Conservation (phyloP, 192 early-diverging fungal species). For the Radiomyces spectabilis region DNA sequence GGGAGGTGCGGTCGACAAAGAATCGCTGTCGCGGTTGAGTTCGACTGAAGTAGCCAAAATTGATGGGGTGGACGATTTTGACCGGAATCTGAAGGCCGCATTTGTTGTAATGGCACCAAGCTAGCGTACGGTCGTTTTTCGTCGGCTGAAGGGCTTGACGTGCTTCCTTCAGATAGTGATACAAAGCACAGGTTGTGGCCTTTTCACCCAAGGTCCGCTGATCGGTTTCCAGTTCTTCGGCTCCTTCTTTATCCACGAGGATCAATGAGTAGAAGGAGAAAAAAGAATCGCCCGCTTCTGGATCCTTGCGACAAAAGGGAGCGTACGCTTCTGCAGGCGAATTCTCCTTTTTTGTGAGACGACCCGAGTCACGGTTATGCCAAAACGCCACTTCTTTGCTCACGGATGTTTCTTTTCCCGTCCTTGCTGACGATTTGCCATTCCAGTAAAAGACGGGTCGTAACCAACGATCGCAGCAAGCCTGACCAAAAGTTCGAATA, state of each 20-base stretch:
- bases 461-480: constrained; percentile 32
- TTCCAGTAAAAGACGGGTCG: constrained; percentile 53
- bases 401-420: neutral
- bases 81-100: constrained; percentile 39
- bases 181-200: constrained; percentile 25
- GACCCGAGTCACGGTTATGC: constrained; percentile 29
- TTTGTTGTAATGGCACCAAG: constrained; percentile 42
- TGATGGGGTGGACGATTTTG: constrained; percentile 52
- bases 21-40: constrained; percentile 48
- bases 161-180: constrained; percentile 41
- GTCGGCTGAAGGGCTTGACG: constrained; percentile 36
- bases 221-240: constrained; percentile 29
- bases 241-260: constrained; percentile 45
- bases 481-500: constrained; percentile 29
- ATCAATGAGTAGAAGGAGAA: constrained; percentile 40
- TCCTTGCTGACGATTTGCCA: constrained; percentile 32
- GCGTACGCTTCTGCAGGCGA: constrained; percentile 49
- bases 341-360: constrained; percentile 46
- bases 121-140: constrained; percentile 31
- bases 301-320: constrained; percentile 12
- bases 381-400: constrained; percentile 40
- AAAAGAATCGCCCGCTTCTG: neutral
- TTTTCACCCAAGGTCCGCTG: constrained; percentile 3
- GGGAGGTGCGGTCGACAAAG: constrained; percentile 35
- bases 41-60: constrained; percentile 47